Base-by-base conservation (phyloP, 2,329 filamentous ascomycete species). In the Alternaria tenuissima region DNA sequence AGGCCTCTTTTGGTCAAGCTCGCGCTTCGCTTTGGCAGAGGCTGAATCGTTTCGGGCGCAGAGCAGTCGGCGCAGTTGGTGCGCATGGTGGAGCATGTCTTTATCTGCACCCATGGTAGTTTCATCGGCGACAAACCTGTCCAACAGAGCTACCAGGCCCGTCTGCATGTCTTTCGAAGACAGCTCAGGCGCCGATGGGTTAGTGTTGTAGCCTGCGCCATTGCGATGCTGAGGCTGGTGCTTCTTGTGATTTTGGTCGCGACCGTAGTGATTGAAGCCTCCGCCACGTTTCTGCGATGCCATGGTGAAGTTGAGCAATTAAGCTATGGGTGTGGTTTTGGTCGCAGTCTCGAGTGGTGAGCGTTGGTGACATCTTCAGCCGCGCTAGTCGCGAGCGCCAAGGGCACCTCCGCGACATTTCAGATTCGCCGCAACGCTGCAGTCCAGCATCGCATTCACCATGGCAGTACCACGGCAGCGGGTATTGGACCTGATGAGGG, bases 401-500 rank as follows among this genome's bases (percentile, higher is more conserved):
- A 62, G 57, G 42, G 51, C 52, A 57, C 57, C 47, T 55, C 62
- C 57, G 60, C 52, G 68, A 64, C 41, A 57, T 57, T 62, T 55
- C 46, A 62, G 55, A 39, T 65, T 62, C 60, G 52, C 62, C 59
- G 51, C 62, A 63, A 47, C 51, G 48, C 52, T 53, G 30, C 51
- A 38, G 56, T 32, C 42, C 24, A 44, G 44, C 57, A 57, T 47
- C 42, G 46, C 46, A 52, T 9, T 28, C 48, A 49, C 49, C 49
- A 86, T 86, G 84, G 77, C 84, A 32, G 83, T 86, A 70, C 78
- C 85, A 61, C 81, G 83, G 61, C 78, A 77, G 51, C 83, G 86
- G 48, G 77, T 88, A 34, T 64, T 88, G 48, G 91, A 93, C 76
- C 86, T 97, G 65, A 87, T 94, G 84, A 93, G 93, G 89, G 93